phyloP scores from a whole-genome alignment of 768 basidiomycete genomes.

The Suillus clintonianus region DNA sequence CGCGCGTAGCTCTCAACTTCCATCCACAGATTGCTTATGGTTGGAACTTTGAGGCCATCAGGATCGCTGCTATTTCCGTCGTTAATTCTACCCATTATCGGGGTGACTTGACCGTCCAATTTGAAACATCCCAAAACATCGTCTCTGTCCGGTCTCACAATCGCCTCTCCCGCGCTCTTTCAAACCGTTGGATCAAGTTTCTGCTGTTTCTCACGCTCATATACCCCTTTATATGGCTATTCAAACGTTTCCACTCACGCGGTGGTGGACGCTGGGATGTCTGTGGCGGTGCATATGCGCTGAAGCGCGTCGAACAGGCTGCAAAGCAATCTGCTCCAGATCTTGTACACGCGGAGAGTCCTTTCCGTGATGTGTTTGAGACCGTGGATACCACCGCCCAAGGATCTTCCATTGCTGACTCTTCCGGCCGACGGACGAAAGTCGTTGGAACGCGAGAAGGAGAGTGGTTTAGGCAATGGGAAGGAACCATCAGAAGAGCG shows the following conservation, averaged over 20 bases:
- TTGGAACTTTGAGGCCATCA: slow-evolving; percentile 51
- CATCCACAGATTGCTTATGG: slow-evolving; percentile 54
- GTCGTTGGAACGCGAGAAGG: slow-evolving; percentile 67
- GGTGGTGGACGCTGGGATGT: slow-evolving; percentile 80
- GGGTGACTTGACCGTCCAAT: slow-evolving; percentile 45
- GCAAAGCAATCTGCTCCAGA: slow-evolving; percentile 8
- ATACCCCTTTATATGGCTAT: slow-evolving; percentile 83
- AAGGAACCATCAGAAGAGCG: slow-evolving; percentile 61
- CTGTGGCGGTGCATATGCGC: slow-evolving; percentile 74
- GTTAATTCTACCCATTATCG: slow-evolving; percentile 42
- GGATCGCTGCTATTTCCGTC: slow-evolving; percentile 37
- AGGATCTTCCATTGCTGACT: slow-evolving; percentile 22
- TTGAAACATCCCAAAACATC: slow-evolving; percentile 46
- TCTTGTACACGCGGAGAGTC: slow-evolving; percentile 4
- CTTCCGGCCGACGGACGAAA: slow-evolving; percentile 36
- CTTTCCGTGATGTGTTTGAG: slow-evolving; percentile 5
- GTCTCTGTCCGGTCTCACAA: slow-evolving; percentile 72
- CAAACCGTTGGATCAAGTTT: slow-evolving; percentile 71
- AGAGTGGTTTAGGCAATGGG: slow-evolving; percentile 81
- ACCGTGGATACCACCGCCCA: slow-evolving; percentile 1
- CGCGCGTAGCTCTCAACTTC: slow-evolving; percentile 14
- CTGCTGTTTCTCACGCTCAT: slow-evolving; percentile 68
- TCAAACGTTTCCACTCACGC: slow-evolving; percentile 61
- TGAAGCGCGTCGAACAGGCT: slow-evolving; percentile 46
- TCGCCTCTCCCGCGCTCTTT: slow-evolving; percentile 63